Evolutionary conservation across 2,329 filamentous ascomycete genomes (phyloP), one percentile per base, ranked within the genome.

Genomic region (Paraconiothyrium sp.): DNA sequence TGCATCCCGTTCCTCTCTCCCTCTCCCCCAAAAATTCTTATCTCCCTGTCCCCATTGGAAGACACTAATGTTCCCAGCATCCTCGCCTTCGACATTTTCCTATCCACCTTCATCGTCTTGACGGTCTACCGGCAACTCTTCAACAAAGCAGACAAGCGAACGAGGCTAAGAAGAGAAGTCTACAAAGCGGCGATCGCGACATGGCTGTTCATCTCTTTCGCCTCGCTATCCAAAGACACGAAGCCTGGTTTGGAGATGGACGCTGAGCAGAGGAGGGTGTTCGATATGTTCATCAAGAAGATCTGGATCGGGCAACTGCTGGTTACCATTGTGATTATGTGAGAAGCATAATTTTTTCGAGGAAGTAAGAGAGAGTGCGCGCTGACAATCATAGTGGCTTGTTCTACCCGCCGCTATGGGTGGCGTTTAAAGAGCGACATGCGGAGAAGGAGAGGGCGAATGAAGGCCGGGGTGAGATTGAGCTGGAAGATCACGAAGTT

Each of bases 321-420:
- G 11, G 24, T 32, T 11, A 13, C 27, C 13, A 13, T 49, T 13
- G 27, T 4, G 47, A 24, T 16, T 49, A n/a, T 32, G 47, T 24
- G 5, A 34, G 22, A 14, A 10, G 1, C 7, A 6, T 16, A 10
- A 9, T 37, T 37, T 10, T 14, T 37, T 37, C 13, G 35, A 9
- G 35, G 35, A 11, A n/a, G 39, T 16, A 41, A n/a, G 13, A 30
- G 27, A n/a, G 13, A 30, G 27, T 41, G 39, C 16, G 39, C n/a
- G 39, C 16, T 41, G 39, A 41, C 16, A 4, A 14, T 41, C 30
- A 32, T 32, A 48, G 46, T 27, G 27, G 47, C 3, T 13, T 32
- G 10, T 49, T 49, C 34, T 49, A 34, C 16, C 27, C 47, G 47
- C 14, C 47, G 47, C 16, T 49, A 27, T 49, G 47, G 47, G 47